Conservation (phyloP, 1,284 basidiomycete species). For the Ustilago hordei region DNA sequence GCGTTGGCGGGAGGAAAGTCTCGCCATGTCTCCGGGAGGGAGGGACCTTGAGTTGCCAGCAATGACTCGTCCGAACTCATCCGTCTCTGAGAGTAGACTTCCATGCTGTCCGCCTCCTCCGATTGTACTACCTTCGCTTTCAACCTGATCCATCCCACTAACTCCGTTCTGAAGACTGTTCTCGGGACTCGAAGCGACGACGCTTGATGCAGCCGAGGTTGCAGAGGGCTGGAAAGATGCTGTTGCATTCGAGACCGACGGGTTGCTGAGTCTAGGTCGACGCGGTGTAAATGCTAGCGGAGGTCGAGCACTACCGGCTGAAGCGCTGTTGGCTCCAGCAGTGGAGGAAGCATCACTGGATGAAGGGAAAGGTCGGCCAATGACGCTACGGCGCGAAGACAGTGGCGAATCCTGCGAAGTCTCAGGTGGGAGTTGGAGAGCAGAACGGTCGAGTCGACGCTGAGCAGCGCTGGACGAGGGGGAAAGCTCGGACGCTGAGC, state of each 20-base stretch:
- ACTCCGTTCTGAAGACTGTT: slow-evolving; percentile 21
- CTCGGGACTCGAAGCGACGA: slow-evolving; percentile 32
- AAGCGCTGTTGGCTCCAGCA: slow-evolving; percentile 1
- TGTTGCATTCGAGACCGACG: slow-evolving; percentile 52
- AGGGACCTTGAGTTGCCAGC: background rate
- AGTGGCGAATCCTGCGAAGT: slow-evolving; percentile 25
- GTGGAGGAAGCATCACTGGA: background rate
- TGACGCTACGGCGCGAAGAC: slow-evolving; percentile 16
- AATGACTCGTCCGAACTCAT: slow-evolving; percentile 17
- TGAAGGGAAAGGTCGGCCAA: slow-evolving; percentile 23
- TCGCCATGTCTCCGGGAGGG: slow-evolving; percentile 14
- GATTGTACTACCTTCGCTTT: slow-evolving; percentile 33
- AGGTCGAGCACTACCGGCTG: slow-evolving; percentile 1
- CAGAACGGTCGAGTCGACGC: slow-evolving; percentile 25
- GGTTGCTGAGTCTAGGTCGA: slow-evolving; percentile 51
- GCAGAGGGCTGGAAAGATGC: slow-evolving; percentile 31
- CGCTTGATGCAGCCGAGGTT: slow-evolving; percentile 24
- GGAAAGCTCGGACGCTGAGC: slow-evolving; percentile 49
- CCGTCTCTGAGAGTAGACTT: background rate
- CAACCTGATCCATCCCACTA: slow-evolving; percentile 14
- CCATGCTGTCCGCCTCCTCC: slow-evolving; percentile 7
- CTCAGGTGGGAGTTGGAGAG: slow-evolving; percentile 7
- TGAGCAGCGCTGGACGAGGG: slow-evolving; percentile 34
- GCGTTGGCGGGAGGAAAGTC: slow-evolving; percentile 16
- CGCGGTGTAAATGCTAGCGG: slow-evolving; percentile 42